These are phyloP conservation scores for Blastobotrys aristatus DNA, from an alignment of 1,139 yeast genomes.

Conservation along the genomic window DNA sequence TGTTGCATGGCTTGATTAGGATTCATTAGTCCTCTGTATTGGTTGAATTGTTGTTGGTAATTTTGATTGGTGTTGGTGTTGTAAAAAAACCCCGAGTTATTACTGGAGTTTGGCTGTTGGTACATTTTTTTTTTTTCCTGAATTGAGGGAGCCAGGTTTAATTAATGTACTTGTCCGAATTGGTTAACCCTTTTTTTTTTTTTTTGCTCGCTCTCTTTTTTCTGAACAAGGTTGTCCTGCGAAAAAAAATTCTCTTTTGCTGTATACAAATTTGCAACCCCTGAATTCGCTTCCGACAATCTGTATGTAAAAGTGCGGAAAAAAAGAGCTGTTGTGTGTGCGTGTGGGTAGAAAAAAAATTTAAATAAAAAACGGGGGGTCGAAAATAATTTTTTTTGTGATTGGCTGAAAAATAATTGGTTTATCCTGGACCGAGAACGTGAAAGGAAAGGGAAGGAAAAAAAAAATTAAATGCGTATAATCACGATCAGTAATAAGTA, in stretches of 20 bases:
- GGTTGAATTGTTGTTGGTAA: slow-evolving; percentile 15
- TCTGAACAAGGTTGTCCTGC: not conserved
- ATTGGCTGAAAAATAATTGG: not conserved
- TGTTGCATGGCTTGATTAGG: slow-evolving; percentile 16
- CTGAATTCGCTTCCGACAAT: slow-evolving; percentile 1
- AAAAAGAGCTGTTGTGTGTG: too few species aligned
- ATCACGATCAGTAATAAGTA: too few species aligned
- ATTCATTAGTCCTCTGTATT: slow-evolving; percentile 3
- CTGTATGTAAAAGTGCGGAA: not conserved
- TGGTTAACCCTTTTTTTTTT: not conserved
- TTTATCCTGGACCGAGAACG: not conserved
- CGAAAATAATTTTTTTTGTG: not conserved
- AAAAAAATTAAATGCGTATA: not conserved
- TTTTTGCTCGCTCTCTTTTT: not conserved
- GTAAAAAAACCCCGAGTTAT: slow-evolving; percentile 25
- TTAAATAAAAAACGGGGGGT: not conserved
- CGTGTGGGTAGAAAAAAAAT: not conserved
- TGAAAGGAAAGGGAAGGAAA: not conserved
- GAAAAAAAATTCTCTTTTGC: not conserved
- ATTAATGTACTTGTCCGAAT: not conserved
- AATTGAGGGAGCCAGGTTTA: not conserved
- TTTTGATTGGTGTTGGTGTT: not conserved
- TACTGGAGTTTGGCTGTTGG: slow-evolving; percentile 15
- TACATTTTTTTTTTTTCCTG: slow-evolving; percentile 9
- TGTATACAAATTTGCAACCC: not conserved